Conservation (phyloP, 1,284 basidiomycete genomes). For the Porodaedalea pini region DNA sequence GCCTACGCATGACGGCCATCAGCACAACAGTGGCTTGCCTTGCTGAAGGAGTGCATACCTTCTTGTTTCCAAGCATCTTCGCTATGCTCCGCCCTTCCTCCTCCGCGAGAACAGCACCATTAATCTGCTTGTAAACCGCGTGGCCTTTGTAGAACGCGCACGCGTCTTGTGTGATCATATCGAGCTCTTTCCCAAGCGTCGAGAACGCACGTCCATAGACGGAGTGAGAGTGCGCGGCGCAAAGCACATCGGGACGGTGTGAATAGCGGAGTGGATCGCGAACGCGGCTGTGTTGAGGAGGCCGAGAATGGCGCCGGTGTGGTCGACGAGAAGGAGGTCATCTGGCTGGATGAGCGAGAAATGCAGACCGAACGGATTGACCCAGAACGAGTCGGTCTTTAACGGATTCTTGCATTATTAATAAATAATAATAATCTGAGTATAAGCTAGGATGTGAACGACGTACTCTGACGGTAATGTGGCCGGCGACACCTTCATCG, state of each 20-base stretch:
- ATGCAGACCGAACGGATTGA: constrained; percentile 46
- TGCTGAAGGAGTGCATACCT: constrained; percentile 38
- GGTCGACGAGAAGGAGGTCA: constrained; percentile 47
- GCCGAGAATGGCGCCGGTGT: constrained; percentile 43
- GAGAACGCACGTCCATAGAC: constrained; percentile 60
- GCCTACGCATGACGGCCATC: constrained; percentile 18
- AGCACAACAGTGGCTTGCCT: too few relatives aligned
- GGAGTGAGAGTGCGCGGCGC: constrained; percentile 64
- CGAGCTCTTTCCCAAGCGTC: constrained; percentile 52
- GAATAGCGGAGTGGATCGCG: constrained; percentile 53
- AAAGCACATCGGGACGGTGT: constrained; percentile 60
- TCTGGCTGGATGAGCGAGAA: constrained; percentile 45
- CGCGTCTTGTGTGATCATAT: constrained; percentile 49
- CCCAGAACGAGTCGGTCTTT: constrained; percentile 52
- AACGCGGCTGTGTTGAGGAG: constrained; percentile 47
- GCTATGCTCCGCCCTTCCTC: constrained; percentile 59
- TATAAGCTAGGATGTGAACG: too few relatives aligned
- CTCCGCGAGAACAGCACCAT: constrained; percentile 56
- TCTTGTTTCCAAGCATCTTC: constrained; percentile 45
- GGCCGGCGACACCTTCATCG: constrained; percentile 58
- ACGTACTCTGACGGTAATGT: constrained; percentile 55
- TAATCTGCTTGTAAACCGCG: constrained; percentile 45
- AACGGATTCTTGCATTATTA: too few relatives aligned
- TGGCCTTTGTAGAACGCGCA: constrained; percentile 45
- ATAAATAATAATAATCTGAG: too few relatives aligned